phyloP scores from a whole-genome alignment of 208 protist species.

The Acanthamoeba triangularis region DNA sequence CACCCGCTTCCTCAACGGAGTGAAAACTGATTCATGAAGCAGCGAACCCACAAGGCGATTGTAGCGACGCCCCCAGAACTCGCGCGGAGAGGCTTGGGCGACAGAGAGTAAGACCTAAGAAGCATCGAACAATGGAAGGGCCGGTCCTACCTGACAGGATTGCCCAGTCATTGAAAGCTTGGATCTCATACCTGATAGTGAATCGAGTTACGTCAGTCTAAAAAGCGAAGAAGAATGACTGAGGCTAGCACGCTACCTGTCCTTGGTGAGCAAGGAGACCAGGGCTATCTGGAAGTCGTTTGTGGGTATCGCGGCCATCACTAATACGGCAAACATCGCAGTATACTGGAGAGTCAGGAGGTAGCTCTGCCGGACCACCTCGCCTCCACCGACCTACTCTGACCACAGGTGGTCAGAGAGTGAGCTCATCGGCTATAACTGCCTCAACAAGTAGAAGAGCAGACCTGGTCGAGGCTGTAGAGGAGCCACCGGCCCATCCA shows the following conservation, averaged over 20 bases:
- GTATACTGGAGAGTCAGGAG: neutral
- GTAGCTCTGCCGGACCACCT: slow-evolving; percentile 5
- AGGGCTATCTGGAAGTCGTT: slow-evolving; percentile 13
- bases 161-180: neutral
- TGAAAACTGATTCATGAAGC: slow-evolving; percentile 9
- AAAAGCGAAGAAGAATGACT: neutral
- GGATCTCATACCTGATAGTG: neutral
- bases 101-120: neutral
- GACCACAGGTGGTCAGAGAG: neutral
- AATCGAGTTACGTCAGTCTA: too few relatives aligned
- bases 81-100: neutral
- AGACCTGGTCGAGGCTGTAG: neutral
- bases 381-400: neutral
- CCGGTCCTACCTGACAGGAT: neutral
- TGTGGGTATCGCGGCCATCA: neutral
- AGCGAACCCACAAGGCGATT: neutral
- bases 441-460: neutral
- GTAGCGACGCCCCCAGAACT: slow-evolving; percentile 24
- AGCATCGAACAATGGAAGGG: neutral
- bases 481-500: neutral
- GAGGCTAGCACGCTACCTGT: neutral
- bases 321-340: neutral
- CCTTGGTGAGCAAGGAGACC: neutral
- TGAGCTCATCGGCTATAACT: neutral
- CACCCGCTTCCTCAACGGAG: neutral